Evolutionary conservation across 2,329 filamentous ascomycete species (phyloP), one percentile per base, ranked within the genome.

Genomic region (Pseudocercospora macadamiae): DNA sequence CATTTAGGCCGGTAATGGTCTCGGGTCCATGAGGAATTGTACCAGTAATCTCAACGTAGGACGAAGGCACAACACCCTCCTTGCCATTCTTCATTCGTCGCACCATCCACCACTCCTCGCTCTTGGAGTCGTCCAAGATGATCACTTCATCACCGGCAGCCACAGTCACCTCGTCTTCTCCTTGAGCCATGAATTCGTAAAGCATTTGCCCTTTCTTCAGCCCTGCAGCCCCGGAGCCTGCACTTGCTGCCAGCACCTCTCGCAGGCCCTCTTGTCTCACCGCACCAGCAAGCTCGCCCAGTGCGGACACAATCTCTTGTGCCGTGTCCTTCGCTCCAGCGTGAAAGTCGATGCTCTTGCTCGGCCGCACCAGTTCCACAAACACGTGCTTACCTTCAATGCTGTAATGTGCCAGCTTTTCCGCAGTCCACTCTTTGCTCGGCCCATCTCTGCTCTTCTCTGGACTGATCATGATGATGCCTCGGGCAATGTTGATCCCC

Each of bases 91-190:
- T 96, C 63, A 97, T 71, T 32, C 93, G 86, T 60, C 90, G 86
- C 32, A 99, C 91, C 80, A 95, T 92, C 93, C 95, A 97, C 95
- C 95, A 99, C 73, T 99, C 95, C 59, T 97, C 92, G 63, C 93
- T 97, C 76, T 93, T 95, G 30, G 82, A 86, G 70, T 97, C 92
- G 71, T 99, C 93, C 56, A 97, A 75, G 54, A 99, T 81, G 42
- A 96, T 79, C 37, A 99, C 93, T 71, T 99, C 93, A 71, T 99
- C 95, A 37, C 89, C 95, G 19, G 89, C 84, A 23, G 85, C 87
- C 47, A 99, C 95, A 0, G 91, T 96, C 48, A 99, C 93, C 76
- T 99, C 95, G 69, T 99, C 95, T 6, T 96, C 90, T 32, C 93
- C 93, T 73, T 97, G 93, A 0, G 95, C 95, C 86, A 91, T 90